Conservation (phyloP, 306 rosid genomes). For the Oemleria cerasiformis region DNA sequence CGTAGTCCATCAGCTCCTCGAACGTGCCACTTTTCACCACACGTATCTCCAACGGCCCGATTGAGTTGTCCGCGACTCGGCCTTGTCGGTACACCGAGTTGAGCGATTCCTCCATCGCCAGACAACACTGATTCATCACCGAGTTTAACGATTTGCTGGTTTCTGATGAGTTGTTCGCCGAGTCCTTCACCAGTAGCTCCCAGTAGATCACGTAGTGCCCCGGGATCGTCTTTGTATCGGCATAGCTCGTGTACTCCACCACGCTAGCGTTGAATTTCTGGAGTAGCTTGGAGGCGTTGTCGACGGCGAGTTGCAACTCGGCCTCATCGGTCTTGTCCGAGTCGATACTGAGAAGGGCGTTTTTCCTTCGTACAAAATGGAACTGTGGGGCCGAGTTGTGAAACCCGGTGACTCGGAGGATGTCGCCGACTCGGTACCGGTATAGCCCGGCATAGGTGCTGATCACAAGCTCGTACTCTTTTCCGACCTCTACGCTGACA, state of each 20-base stretch:
- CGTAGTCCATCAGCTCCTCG: conserved; percentile 62
- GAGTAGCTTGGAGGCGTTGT: conserved; percentile 37
- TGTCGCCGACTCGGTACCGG: conserved; percentile 60
- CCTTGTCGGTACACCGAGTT: conserved; percentile 58
- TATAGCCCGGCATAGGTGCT: conserved; percentile 48
- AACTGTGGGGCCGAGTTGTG: conserved; percentile 67
- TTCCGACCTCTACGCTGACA: conserved; percentile 43
- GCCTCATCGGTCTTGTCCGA: conserved; percentile 65
- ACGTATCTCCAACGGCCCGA: conserved; percentile 51
- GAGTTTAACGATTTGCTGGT: conserved; percentile 19
- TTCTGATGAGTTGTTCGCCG: conserved; percentile 18
- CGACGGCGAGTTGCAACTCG: conserved; percentile 51
- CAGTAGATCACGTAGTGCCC: conserved; percentile 62
- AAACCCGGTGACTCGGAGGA: conserved; percentile 59
- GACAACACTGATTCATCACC: conserved; percentile 34
- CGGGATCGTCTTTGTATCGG: conserved; percentile 49
- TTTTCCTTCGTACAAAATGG: conserved; percentile 57
- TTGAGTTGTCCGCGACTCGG: conserved; percentile 49
- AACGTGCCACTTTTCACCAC: conserved; percentile 50
- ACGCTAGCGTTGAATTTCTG: conserved; percentile 34
- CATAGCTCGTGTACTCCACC: conserved; percentile 61
- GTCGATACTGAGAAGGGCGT: conserved; percentile 52
- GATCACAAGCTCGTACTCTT: conserved; percentile 56
- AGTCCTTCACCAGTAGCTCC: conserved; percentile 46
- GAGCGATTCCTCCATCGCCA: conserved; percentile 52